Base-by-base conservation (phyloP, 371 early-diverging fungal species). In the Mucor plumbeus region DNA sequence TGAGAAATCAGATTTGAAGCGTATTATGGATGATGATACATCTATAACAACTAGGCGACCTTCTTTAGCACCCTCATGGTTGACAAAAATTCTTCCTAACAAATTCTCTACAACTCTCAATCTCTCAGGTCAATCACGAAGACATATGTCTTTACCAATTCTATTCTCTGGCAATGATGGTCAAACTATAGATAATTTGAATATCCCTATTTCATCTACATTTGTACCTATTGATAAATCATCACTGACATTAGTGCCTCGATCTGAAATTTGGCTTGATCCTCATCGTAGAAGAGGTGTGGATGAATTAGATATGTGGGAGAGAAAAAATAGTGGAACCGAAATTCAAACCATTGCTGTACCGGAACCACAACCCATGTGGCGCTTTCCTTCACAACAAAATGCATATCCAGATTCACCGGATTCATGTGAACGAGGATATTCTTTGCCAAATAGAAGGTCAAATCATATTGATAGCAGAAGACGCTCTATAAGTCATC, bases 261-360 rank as follows among this genome's bases (percentile, higher is more conserved):
- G 83, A 0, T 64, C 67, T 13, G 77, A 74, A 19, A 75, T 82
- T 35, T 71, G 65, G 69, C 59, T 55, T 4, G 80, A 82, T 59
- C 83, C 83, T 14, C 47, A 68, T 14, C 73, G 80, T 15, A 65
- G 79, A 65, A 68, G 80, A 17, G 83, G 83, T 9, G 73, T 82
- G 17, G 79, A 82, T 56, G 83, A 77, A 64, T 9, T 82, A 3
- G 83, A 69, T 19, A 47, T 82, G 44, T 79, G 78, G 77, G 82
- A 79, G 39, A 40, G 71, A 40, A 74, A 73, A 54, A 65, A 76
- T 15, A 67, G 69, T n/a, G 57, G 54, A 11, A 57, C 64, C 7
- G 59, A 59, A 31, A 40, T 41, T 1, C 59, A 41, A 39, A 35
- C 66, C 13, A 39, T 71, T 39, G 44, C 61, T 7, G 53, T 36